Percentiles rank a stretch among this genome's conserved stretches.
Evolutionary conservation across 192 early-diverging fungal species (phyloP).

Genomic region (Podila verticillata): DNA sequence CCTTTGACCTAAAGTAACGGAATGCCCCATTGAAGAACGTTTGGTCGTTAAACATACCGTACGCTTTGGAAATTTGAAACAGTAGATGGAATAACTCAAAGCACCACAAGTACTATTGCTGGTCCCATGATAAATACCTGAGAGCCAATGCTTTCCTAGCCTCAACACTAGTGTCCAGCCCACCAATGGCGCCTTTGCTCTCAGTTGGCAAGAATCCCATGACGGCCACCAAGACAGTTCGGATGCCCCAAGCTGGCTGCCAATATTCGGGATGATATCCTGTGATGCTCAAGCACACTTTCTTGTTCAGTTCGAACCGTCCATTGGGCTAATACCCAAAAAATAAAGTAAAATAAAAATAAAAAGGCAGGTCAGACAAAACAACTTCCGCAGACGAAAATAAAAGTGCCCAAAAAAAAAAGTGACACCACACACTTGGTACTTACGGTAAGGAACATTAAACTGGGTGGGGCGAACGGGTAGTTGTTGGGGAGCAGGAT

Average conservation of each 20-base stretch:
- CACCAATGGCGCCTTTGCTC: slow-evolving; percentile 84
- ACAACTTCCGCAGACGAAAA: too few species aligned
- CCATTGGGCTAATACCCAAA: slow-evolving; percentile 73
- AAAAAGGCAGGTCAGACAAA: too few species aligned
- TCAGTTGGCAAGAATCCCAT: slow-evolving; percentile 92
- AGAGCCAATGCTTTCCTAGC: slow-evolving; percentile 71
- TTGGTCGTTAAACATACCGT: too few species aligned
- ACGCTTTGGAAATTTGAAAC: too few species aligned
- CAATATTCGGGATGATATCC: slow-evolving; percentile 95
- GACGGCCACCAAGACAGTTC: slow-evolving; percentile 88
- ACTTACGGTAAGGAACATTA: slow-evolving; percentile 78
- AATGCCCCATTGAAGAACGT: background rate
- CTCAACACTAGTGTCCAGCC: slow-evolving; percentile 73
- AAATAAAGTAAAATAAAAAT: too few species aligned
- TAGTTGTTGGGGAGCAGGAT: slow-evolving; percentile 95
- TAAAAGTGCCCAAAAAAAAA: background rate
- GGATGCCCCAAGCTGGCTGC: slow-evolving; percentile 97
- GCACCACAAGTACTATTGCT: background rate
- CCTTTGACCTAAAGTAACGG: slow-evolving; percentile 36
- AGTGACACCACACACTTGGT: background rate
- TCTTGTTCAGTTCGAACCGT: slow-evolving; percentile 91
- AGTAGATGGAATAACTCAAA: background rate
- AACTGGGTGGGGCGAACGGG: slow-evolving; percentile 89
- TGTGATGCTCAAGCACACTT: slow-evolving; percentile 95
- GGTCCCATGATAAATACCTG: slow-evolving; percentile 40